These are phyloP conservation scores for Starmerella floricola DNA, from an alignment of 805 yeast genomes.

Conservation along the genomic window DNA sequence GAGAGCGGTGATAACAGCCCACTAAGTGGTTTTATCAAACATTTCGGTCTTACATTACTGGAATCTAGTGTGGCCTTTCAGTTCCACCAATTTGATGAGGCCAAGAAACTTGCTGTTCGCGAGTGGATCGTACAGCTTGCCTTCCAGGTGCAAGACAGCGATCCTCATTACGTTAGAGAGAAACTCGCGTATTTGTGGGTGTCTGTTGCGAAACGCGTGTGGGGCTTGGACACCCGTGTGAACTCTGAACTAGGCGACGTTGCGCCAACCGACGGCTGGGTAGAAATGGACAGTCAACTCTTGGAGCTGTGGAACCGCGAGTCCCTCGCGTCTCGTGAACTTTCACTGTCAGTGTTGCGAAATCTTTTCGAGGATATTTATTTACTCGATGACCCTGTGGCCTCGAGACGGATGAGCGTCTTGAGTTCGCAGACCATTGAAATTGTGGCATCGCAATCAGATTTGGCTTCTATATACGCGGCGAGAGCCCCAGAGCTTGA, in stretches of 20 bases:
- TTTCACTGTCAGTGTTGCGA: constrained; percentile 64
- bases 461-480: constrained; percentile 52
- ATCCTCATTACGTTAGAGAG: constrained; percentile 83
- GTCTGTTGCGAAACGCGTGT: constrained; percentile 72
- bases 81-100: constrained; percentile 43
- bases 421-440: constrained; percentile 75
- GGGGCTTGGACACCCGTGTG: constrained; percentile 49
- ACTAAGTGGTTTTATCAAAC: constrained; percentile 57
- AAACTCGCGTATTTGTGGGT: constrained; percentile 88
- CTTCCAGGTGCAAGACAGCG: constrained; percentile 42
- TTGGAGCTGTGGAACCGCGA: constrained; percentile 62
- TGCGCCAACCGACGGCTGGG: constrained; percentile 52
- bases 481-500: constrained; percentile 47
- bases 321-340: constrained; percentile 32
- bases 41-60: constrained; percentile 74
- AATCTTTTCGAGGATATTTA: constrained; percentile 89
- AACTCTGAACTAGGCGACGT: constrained; percentile 21
- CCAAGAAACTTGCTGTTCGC: constrained; percentile 56
- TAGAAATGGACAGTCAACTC: constrained; percentile 69
- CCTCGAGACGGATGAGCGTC: constrained; percentile 63
- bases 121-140: constrained; percentile 78
- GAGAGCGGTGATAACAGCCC: constrained; percentile 9
- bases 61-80: constrained; percentile 54
- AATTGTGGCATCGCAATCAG: constrained; percentile 58
- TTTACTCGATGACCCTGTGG: constrained; percentile 81